Evolutionary conservation across 805 yeast species (phyloP), one percentile per base, ranked within the genome.

Genomic region (Saccharomycopsis capsularis): DNA sequence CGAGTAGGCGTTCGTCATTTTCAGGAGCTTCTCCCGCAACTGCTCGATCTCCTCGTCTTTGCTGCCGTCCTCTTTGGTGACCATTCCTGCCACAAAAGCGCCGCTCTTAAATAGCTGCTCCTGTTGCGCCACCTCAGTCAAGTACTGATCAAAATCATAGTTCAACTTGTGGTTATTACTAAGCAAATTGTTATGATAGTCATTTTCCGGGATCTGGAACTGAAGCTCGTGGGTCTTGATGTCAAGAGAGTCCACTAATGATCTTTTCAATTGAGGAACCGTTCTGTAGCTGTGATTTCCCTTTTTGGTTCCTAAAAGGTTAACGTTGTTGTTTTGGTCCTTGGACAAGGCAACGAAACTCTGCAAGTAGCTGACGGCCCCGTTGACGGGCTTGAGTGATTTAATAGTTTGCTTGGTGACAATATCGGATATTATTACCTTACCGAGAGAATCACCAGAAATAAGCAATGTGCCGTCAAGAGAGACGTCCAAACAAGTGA

Each of bases 401-500:
- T 77, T 80, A 24, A 78, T 68, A 16, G 80, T 78, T 63, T 85
- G 93, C 59, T 76, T 81, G 0, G 91, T 79, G 15, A 71, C 75
- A 4, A 81, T 69, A 63, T 91, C 97, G 57, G 82, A 74, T 1
- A 81, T 71, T 37, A 75, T 74, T 2, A 86, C 77, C 25, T 75
- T 70, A 1, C 97, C 97, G n/a, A 57, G 59, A 0, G 73, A 63
- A 60, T 86, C 95, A 32, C 96, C 97, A 4, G 88, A 76, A 2
- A 84, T 67, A 4, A 90, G 58, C 34, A 68, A 63, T 16, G 90
- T 78, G 3, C 91, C 95, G 60, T 90, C 97, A 59, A 84, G 67
- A 4, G 89, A 79, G 2, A 85, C 63, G 1, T 68, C 69, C 45
- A 89, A 55, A 36, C 76, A 66, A 0, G 86, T 76, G 2, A 85